phyloP scores from a whole-genome alignment of 352 stramenopile genomes.

The Phytophthora meadii region DNA sequence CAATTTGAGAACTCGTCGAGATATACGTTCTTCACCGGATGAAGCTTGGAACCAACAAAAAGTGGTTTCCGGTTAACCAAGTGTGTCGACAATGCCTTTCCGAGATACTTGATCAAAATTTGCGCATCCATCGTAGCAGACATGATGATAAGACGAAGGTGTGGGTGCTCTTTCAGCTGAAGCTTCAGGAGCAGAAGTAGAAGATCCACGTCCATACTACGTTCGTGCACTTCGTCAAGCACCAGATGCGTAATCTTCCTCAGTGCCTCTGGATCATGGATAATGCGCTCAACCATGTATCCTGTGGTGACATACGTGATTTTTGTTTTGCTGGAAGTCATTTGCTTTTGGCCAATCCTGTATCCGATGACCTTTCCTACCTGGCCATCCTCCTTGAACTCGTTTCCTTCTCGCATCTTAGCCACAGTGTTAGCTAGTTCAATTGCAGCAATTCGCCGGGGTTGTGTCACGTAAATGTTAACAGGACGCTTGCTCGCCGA shows the following conservation, averaged over 20 bases:
- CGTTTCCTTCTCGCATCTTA: slow-evolving; percentile 88
- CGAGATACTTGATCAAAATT: slow-evolving; percentile 91
- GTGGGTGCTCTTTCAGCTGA: slow-evolving; percentile 60
- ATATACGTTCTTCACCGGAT: slow-evolving; percentile 71
- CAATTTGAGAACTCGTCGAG: slow-evolving; percentile 53
- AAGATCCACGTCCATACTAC: slow-evolving; percentile 96
- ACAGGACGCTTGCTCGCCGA: slow-evolving; percentile 53
- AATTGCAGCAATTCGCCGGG: slow-evolving; percentile 93
- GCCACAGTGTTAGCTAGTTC: slow-evolving; percentile 92
- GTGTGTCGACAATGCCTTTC: slow-evolving; percentile 56
- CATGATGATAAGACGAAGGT: slow-evolving; percentile 96
- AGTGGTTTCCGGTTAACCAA: slow-evolving; percentile 67
- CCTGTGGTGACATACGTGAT: slow-evolving; percentile 98
- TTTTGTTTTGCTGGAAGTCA: slow-evolving; percentile 89
- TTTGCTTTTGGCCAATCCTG: slow-evolving; percentile 91
- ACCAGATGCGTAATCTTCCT: slow-evolving; percentile 94
- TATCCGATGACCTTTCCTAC: slow-evolving; percentile 82
- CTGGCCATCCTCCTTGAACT: slow-evolving; percentile 66
- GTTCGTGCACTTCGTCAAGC: slow-evolving; percentile 96
- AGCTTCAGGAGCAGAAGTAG: slow-evolving; percentile 93
- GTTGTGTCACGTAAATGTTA: slow-evolving; percentile 97
- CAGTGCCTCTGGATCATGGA: slow-evolving; percentile 92
- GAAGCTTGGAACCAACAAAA: slow-evolving; percentile 86
- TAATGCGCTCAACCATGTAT: slow-evolving; percentile 96
- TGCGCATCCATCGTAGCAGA: slow-evolving; percentile 95